Conservation (phyloP, 306 rosid genomes). For the Vicia villosa region DNA sequence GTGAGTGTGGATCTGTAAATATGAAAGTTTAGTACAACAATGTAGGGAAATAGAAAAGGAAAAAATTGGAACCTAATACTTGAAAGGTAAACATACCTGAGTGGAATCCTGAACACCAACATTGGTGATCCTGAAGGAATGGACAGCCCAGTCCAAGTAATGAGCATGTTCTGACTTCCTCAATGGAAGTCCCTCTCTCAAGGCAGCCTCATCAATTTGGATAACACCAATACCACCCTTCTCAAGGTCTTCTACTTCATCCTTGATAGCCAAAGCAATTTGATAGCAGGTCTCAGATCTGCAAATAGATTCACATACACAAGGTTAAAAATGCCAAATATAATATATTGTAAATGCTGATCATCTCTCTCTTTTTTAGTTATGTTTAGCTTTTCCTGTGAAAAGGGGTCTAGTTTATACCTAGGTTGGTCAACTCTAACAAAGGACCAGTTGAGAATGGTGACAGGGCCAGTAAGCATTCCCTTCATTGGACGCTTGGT, state of each 20-base stretch:
- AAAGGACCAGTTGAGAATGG: constrained; percentile 96
- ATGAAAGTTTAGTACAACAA: constrained; percentile 18
- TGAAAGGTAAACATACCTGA: constrained; percentile 58
- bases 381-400: background rate
- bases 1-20: constrained; percentile 88
- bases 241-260: constrained; percentile 92
- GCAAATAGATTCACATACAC: constrained; percentile 25
- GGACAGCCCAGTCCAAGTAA: constrained; percentile 97
- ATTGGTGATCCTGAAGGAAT: constrained; percentile 87
- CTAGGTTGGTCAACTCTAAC: constrained; percentile 88
- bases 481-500: constrained; percentile 96
- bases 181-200: constrained; percentile 84
- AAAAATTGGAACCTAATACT: background rate
- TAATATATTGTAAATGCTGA: background rate
- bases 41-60: background rate
- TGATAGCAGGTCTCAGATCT: constrained; percentile 85
- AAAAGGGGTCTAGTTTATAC: constrained; percentile 39
- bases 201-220: constrained; percentile 93
- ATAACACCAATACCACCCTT: constrained; percentile 75
- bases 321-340: constrained; percentile 28
- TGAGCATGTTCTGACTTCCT: constrained; percentile 87
- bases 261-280: constrained; percentile 93
- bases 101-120: constrained; percentile 75
- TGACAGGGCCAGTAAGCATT: constrained; percentile 97
- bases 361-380: background rate